These are phyloP conservation scores for Kurtzmaniella cleridarum DNA, from an alignment of 805 yeast species.

Conservation along the genomic window DNA sequence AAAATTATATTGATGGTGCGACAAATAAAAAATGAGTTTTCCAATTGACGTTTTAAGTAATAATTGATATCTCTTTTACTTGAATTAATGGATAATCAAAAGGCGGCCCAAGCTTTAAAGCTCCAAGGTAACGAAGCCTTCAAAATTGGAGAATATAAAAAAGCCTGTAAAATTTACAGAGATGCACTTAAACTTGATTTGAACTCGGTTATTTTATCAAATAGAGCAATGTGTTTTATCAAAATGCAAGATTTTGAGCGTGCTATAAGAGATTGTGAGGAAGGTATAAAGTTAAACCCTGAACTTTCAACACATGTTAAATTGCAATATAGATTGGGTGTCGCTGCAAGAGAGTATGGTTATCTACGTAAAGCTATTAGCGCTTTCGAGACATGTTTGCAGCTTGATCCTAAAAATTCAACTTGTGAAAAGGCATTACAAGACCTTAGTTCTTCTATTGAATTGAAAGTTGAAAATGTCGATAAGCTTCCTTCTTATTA, in stretches of 20 bases:
- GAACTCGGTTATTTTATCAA: slow-evolving; percentile 58
- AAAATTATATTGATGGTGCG: background rate
- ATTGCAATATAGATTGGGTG: slow-evolving; percentile 46
- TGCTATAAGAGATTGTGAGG: slow-evolving; percentile 46
- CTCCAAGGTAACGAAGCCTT: slow-evolving; percentile 52
- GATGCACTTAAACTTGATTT: slow-evolving; percentile 46
- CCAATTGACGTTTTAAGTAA: too few species aligned
- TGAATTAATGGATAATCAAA: too few species aligned
- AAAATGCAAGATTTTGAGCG: slow-evolving; percentile 44
- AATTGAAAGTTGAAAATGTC: slow-evolving; percentile 37
- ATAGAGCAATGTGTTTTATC: slow-evolving; percentile 61
- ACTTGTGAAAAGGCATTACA: slow-evolving; percentile 34
- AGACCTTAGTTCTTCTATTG: slow-evolving; percentile 6
- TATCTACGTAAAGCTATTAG: slow-evolving; percentile 17
- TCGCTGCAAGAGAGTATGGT: slow-evolving; percentile 29
- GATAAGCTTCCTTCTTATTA: slow-evolving; percentile 38
- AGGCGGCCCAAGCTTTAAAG: slow-evolving; percentile 25
- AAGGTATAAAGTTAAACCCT: slow-evolving; percentile 37
- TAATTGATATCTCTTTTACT: too few species aligned
- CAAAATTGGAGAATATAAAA: slow-evolving; percentile 33
- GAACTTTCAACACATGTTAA: slow-evolving; percentile 38
- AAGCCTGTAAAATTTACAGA: slow-evolving; percentile 51
- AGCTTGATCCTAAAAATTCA: slow-evolving; percentile 36
- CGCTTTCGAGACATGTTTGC: slow-evolving; percentile 31
- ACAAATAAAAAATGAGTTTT: background rate